phyloP scores from a whole-genome alignment of 2,329 filamentous ascomycete species.

The Diaporthe citriasiana region DNA sequence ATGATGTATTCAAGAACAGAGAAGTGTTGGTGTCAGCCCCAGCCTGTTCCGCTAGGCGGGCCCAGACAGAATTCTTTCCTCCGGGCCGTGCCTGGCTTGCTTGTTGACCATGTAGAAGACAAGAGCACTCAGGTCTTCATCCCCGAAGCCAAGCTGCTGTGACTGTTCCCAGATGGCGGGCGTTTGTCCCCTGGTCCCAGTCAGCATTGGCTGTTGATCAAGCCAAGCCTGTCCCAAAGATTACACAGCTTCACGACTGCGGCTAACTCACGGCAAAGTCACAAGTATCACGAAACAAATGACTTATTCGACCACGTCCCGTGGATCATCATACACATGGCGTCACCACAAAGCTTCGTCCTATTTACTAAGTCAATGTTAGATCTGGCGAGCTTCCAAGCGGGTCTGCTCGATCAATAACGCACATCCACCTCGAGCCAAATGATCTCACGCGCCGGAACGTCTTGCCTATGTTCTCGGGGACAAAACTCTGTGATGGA shows the following conservation, averaged over 20 bases:
- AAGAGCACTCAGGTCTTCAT: too few relatives aligned
- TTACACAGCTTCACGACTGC: too few relatives aligned
- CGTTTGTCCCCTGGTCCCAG: neutral
- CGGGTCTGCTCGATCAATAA: neutral
- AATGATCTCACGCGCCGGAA: neutral
- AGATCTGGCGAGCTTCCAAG: neutral
- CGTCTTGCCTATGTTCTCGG: neutral
- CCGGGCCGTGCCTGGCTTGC: neutral
- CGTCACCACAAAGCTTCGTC: neutral
- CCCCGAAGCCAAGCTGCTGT: too few relatives aligned
- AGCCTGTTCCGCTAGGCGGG: neutral
- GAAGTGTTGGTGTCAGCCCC: neutral
- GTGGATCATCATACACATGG: neutral
- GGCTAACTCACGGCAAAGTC: too few relatives aligned
- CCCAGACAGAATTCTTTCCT: neutral
- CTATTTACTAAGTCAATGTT: neutral
- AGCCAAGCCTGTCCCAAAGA: neutral
- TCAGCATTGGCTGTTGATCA: neutral
- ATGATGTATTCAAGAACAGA: neutral
- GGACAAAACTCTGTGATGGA: neutral
- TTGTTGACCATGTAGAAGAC: neutral
- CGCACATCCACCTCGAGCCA: neutral
- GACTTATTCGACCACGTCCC: neutral
- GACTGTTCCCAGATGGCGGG: neutral
- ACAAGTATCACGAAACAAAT: neutral